Conservation (phyloP, 306 rosid genomes). For the Dalbergia cultrata region DNA sequence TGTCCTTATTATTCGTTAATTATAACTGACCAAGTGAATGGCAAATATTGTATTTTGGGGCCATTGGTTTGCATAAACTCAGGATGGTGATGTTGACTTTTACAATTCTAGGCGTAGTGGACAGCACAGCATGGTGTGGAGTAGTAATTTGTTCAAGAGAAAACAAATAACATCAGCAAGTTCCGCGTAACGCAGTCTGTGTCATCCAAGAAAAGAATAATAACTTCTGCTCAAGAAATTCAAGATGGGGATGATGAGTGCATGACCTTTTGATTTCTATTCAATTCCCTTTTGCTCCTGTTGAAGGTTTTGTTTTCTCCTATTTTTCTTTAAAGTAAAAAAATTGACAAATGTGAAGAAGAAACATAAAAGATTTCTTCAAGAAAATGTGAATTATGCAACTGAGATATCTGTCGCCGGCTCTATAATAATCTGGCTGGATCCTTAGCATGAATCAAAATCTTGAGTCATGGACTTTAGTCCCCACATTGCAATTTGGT, state of each 20-base stretch:
- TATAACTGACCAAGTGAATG: constrained; percentile 21
- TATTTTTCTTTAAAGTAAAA: too few species aligned
- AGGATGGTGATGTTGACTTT: constrained; percentile 44
- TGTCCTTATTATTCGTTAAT: not conserved
- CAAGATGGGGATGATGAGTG: not conserved
- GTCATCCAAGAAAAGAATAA: not conserved
- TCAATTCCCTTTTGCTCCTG: too few species aligned
- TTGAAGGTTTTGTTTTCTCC: too few species aligned
- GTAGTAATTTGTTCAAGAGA: constrained; percentile 11
- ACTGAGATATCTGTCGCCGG: not conserved
- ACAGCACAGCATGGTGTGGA: not conserved
- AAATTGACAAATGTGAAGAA: not conserved
- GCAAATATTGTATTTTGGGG: constrained; percentile 11
- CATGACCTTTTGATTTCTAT: not conserved
- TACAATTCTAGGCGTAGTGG: constrained; percentile 16
- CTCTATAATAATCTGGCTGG: not conserved
- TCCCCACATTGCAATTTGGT: constrained; percentile 35
- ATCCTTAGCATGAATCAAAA: constrained; percentile 9
- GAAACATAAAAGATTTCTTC: not conserved
- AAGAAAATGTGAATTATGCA: not conserved
- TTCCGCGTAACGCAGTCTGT: not conserved
- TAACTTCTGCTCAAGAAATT: not conserved
- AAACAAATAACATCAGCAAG: constrained; percentile 27
- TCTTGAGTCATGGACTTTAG: not conserved
- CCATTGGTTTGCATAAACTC: constrained; percentile 3